phyloP scores from a whole-genome alignment of 495 filamentous ascomycete genomes.

The Annulohypoxylon bovei region DNA sequence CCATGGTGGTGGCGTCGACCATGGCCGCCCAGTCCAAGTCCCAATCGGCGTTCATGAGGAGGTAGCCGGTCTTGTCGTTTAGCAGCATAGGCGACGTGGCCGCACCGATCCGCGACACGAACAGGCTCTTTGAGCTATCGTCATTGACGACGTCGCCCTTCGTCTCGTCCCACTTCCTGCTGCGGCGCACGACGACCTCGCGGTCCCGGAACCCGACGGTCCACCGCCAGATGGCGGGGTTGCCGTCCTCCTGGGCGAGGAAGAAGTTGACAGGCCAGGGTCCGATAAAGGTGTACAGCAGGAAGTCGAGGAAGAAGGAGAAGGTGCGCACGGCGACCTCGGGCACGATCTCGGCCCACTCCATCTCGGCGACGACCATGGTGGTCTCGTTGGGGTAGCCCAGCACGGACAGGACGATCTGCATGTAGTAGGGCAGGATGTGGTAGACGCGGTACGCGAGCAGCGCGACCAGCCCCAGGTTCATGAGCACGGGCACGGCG shows the following conservation, averaged over 20 bases:
- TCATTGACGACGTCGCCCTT: conserved; percentile 54
- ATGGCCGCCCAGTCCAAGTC: conserved; percentile 83
- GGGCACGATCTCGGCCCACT: conserved; percentile 59
- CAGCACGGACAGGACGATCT: conserved; percentile 66
- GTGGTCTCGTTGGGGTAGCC: conserved; percentile 68
- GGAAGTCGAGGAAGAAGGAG: conserved; percentile 75
- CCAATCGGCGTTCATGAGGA: conserved; percentile 81
- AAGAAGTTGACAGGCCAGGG: conserved; percentile 82
- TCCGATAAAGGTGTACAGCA: conserved; percentile 72
- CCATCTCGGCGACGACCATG: conserved; percentile 62
- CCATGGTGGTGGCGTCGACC: conserved; percentile 70
- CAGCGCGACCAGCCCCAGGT: conserved; percentile 66
- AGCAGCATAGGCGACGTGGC: conserved; percentile 72
- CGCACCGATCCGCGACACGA: conserved; percentile 49
- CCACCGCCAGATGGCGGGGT: conserved; percentile 74
- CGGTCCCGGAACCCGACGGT: conserved; percentile 72
- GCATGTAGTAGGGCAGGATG: conserved; percentile 72
- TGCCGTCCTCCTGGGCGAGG: conserved; percentile 58
- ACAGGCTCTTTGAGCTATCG: conserved; percentile 38
- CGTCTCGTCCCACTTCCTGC: conserved; percentile 66
- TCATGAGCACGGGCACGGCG: conserved; percentile 74
- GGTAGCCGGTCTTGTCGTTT: conserved; percentile 76
- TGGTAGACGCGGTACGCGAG: conserved; percentile 69
- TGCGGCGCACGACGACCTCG: conserved; percentile 80
- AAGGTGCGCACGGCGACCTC: conserved; percentile 64